Base-by-base conservation (phyloP, 2,329 filamentous ascomycete species). In the Aspergillus brasiliensis region DNA sequence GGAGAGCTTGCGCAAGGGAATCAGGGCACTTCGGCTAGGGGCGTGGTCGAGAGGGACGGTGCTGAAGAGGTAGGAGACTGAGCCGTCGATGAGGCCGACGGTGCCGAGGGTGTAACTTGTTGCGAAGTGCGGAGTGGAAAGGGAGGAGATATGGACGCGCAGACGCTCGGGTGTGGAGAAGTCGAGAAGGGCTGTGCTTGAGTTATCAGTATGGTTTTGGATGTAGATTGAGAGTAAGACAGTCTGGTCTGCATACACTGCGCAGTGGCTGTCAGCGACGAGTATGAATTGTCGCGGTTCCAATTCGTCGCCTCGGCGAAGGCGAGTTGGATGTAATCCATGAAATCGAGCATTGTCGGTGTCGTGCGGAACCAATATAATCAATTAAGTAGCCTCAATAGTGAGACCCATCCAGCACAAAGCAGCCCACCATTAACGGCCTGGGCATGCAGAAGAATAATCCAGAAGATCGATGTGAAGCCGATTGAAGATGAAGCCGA, bases 21-120 rank as follows among this genome's bases (percentile, higher is more conserved):
- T 88, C 21, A 85, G 81, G 51, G 88, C 87, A 68, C 91, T 96
- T 76, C 87, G 85, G 76, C 82, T 92, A 64, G 79, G 78, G 19
- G 85, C 79, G 54, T 88, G 82, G 40, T 82, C 80, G 58, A 98
- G 84, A 11, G 92, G 88, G 8, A 95, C 83, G 2, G 92, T 96
- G 51, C 92, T 96, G 81, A 96, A 98, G 56, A 99, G 86, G 78
- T 98, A 99, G 13, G 93, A 96, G 59, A 99, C 86, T n/a, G 92
- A 97, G 74, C 95, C 95, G 79, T 98, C 94, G 54, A 99, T 93
- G 37, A 96, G 84, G 61, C 94, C 95, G 15, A 96, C 85, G 44
- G 89, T 96, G 62, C 92, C 92, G 47, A 99, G 86, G 44, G 91
- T 90, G 77, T 99, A 99, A 38, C 92, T 94, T 15, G 93, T 96